Evolutionary conservation across 352 stramenopile species (phyloP), one percentile per base, ranked within the genome.

Genomic region (Hyaloperonospora brassicae): DNA sequence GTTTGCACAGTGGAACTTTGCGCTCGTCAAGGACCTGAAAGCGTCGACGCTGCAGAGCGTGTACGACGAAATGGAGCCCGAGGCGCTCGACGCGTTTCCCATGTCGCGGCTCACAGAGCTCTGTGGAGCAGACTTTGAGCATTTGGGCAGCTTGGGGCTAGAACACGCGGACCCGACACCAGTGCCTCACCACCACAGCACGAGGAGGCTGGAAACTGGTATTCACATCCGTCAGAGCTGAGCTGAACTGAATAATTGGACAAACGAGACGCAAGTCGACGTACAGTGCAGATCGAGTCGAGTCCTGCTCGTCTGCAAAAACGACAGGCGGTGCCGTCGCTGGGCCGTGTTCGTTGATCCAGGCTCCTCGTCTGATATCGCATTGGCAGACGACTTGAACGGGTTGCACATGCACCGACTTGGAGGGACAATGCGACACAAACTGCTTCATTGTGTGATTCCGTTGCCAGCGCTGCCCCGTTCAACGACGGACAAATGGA

Each of bases 201-300:
- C 38, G 48, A 66, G 83, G 47, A 79, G 82, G n/a, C 76, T 84
- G 24, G 84, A 94, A 40, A 79, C 86, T 30, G 84, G 84, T 14
- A 94, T 94, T 51, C 82, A 78, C 55, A 94, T 94, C 54, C 84
- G 84, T 41, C 68, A 89, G 56, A 85, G 70, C 54, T 87, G 48
- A 61, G 27, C 17, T 21, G 6, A 31, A 48, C 10, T 7, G 22
- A 14, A 40, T 25, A 9, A 22, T 47, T 13, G 4, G 41, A 43
- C 38, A 21, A 44, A 23, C 13, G 36, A 55, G 53, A 14, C 27
- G 8, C 27, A 17, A 17, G 17, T 47, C 8, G 36, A 52, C 45
- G 47, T 9, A 23, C 2, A 44, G 17, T 44, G 6, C 39, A 44
- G 52, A 54, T 56, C 53, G 58, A 22, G 2, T 31, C n/a, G 17